A percentile compares a stretch with the other conserved stretches of the same genome.
These are phyloP conservation scores for Lecanosticta acicola DNA, from an alignment of 2,329 filamentous ascomycete genomes.

Conservation along the genomic window DNA sequence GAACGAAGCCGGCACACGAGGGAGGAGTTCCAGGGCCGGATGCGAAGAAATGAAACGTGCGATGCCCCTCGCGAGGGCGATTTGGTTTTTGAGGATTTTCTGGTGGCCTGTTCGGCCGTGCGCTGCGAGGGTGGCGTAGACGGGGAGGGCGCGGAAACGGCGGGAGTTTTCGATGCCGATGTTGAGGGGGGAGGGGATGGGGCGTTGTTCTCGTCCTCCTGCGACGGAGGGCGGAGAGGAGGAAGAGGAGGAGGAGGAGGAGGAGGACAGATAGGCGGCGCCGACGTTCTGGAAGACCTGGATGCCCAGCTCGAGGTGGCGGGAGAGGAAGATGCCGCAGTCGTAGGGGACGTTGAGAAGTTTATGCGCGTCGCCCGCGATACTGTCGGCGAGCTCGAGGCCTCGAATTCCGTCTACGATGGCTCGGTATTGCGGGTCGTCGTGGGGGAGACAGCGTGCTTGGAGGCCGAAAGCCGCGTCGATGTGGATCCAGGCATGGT, in stretches of 20 bases:
- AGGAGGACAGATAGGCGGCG: constrained; percentile 66
- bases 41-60: constrained; percentile 58
- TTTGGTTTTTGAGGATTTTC: constrained; percentile 66
- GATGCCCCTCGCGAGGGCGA: constrained; percentile 62
- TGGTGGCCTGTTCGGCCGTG: constrained; percentile 66
- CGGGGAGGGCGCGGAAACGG: constrained; percentile 82
- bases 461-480: constrained; percentile 91
- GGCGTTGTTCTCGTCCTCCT: constrained; percentile 20
- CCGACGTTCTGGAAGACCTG: constrained; percentile 76
- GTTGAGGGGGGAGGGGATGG: constrained; percentile 75
- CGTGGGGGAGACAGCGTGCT: constrained; percentile 57
- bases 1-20: constrained; percentile 31
- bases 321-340: constrained; percentile 81
- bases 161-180: constrained; percentile 87
- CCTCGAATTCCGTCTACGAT: constrained; percentile 52
- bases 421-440: constrained; percentile 50
- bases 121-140: constrained; percentile 71
- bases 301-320: constrained; percentile 53
- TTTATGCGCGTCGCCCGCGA: constrained; percentile 83
- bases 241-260: constrained; percentile 30
- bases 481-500: constrained; percentile 80
- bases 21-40: constrained; percentile 61
- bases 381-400: constrained; percentile 77
- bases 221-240: no score
- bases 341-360: constrained; percentile 94